These are phyloP conservation scores for Aspergillus bombycis DNA, from an alignment of 2,329 filamentous ascomycete species.

Conservation along the genomic window DNA sequence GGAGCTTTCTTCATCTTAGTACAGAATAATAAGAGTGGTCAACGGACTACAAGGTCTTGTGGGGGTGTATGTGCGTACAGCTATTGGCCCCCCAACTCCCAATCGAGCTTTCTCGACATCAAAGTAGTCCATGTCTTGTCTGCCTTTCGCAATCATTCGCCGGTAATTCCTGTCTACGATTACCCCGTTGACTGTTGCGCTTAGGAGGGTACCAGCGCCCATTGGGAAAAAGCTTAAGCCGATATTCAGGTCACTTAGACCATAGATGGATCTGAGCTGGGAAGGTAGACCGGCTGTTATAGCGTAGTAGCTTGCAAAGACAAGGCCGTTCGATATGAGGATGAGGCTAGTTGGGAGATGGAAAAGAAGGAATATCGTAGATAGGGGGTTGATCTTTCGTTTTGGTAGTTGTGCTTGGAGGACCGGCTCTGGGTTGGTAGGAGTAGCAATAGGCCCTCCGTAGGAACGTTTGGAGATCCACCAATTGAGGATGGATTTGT, in stretches of 20 bases:
- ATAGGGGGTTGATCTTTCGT: slow-evolving; percentile 37
- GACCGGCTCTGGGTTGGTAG: not conserved
- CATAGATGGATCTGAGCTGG: not conserved
- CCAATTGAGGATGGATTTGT: slow-evolving; percentile 27
- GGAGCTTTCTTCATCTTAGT: not conserved
- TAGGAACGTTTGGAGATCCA: slow-evolving; percentile 1
- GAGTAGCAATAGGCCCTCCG: slow-evolving; percentile 4
- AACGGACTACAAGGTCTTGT: rapidly evolving
- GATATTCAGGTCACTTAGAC: not conserved
- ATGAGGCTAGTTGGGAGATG: slow-evolving; percentile 42
- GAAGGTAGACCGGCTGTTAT: slow-evolving; percentile 37
- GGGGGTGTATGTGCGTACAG: not conserved
- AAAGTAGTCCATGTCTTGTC: not conserved
- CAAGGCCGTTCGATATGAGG: slow-evolving; percentile 42
- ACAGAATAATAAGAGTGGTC: not conserved
- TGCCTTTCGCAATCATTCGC: not conserved
- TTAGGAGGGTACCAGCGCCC: not conserved
- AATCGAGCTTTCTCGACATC: not conserved
- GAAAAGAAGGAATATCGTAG: slow-evolving; percentile 39
- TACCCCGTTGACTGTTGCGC: not conserved
- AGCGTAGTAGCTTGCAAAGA: slow-evolving; percentile 55
- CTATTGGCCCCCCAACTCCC: not conserved
- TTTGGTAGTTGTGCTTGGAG: not conserved
- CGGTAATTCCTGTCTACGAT: not conserved
- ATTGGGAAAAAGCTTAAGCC: not conserved